Percentiles rank a stretch among this genome's conserved stretches.
These are phyloP conservation scores for Ceratobasidium sp. DNA, from an alignment of 1,284 basidiomycete species.

Conservation along the genomic window DNA sequence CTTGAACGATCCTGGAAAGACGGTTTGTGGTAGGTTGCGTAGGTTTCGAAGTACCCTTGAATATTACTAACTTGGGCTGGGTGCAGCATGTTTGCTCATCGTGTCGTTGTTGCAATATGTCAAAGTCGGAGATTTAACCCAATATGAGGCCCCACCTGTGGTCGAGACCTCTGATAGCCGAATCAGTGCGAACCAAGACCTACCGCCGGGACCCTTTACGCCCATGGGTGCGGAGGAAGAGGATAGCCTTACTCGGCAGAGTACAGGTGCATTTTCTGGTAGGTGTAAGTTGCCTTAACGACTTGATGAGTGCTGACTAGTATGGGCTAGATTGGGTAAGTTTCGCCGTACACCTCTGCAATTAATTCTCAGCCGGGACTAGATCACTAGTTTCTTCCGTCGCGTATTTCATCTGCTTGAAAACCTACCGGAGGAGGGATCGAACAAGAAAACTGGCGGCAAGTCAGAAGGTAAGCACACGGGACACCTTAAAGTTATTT, in stretches of 20 bases:
- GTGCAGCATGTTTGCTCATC: constrained; percentile 66
- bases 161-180: constrained; percentile 55
- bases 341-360: not conserved
- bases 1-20: constrained; percentile 92
- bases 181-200: constrained; percentile 55
- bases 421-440: constrained; percentile 91
- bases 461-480: constrained; percentile 48
- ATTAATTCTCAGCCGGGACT: constrained; percentile 58
- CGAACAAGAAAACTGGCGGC: constrained; percentile 55
- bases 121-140: constrained; percentile 50
- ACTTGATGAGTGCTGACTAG: constrained; percentile 34
- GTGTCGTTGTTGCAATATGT: constrained; percentile 64
- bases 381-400: constrained; percentile 88
- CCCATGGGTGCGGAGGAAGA: constrained; percentile 75
- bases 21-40: constrained; percentile 53
- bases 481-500: not conserved
- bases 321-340: constrained; percentile 8
- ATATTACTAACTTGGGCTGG: not conserved
- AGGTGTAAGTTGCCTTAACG: constrained; percentile 40
- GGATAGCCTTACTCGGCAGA: constrained; percentile 73
- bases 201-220: constrained; percentile 52
- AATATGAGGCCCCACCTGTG: constrained; percentile 60
- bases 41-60: constrained; percentile 15
- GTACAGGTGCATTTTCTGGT: constrained; percentile 82
- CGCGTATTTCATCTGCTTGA: constrained; percentile 88